Evolutionary conservation across 2,329 filamentous ascomycete species (phyloP), one percentile per base, ranked within the genome.

Genomic region (Chrysosporium keratinophilum): DNA sequence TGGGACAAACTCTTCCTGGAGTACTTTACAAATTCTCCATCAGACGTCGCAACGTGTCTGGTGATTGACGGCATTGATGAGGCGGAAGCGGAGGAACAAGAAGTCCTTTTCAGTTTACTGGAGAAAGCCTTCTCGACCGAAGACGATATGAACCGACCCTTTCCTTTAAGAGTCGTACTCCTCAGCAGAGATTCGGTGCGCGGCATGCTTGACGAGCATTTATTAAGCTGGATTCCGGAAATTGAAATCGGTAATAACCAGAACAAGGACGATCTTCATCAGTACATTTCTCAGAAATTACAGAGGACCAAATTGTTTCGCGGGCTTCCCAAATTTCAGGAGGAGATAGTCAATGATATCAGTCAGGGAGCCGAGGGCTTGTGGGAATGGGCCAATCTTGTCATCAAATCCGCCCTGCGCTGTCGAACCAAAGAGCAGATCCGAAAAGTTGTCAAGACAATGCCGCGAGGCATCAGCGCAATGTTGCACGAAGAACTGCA

Each of bases 341-440:
- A 58, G 10, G 56, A 58, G 14, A 15, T 52, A 17, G 37, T 40
- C 10, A 40, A 40, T 3, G 37, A 40, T 17, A 40, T 40, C 14
- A n/a, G 37, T 17, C 14, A 28, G 19, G 9, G 9, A 20, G 43
- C 43, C 3, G 43, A 46, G n/a, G 43, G 43, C 3, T 1, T 46
- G n/a, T 46, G 43, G 43, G 43, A 46, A 28, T 46, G 43, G 43
- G 43, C 43, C 43, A 46, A 46, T 28, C 43, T 46, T 31, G 43
- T 46, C 43, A 46, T 46, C 19, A 46, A 46, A 46, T 46, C 43
- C 9, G 43, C 23, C 43, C 48, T 55, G 37, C 58, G 54, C 20
- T 60, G 58, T 47, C 31, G 55, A 19, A 54, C 58, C 4, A 58
- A 60, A 48, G 54, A 54, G 41, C 55, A 60, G 48, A 59, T 60